These are phyloP conservation scores for Xylaria sp. DNA, from an alignment of 2,329 filamentous ascomycete genomes.

Conservation along the genomic window DNA sequence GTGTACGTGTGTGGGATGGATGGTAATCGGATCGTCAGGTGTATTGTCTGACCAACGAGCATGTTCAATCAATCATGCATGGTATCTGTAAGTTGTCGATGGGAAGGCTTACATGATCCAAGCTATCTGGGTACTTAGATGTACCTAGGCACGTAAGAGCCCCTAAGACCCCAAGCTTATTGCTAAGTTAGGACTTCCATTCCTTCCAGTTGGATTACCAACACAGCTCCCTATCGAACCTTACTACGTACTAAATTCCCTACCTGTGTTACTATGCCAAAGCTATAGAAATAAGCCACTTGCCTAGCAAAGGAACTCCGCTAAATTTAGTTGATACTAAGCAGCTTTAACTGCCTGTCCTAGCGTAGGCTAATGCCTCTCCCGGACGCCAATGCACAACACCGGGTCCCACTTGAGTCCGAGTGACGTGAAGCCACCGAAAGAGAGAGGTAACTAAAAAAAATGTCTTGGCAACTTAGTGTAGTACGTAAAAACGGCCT, in stretches of 20 bases:
- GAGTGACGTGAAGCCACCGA: background rate
- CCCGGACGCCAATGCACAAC: slow-evolving; percentile 5
- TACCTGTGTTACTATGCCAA: background rate
- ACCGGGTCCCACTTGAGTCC: background rate
- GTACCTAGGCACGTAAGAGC: background rate
- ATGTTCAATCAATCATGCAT: slow-evolving; percentile 15
- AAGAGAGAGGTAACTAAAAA: background rate
- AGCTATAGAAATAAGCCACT: slow-evolving; percentile 4
- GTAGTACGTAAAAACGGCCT: background rate
- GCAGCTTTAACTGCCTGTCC: background rate
- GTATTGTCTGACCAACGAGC: slow-evolving; percentile 8
- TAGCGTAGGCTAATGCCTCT: background rate
- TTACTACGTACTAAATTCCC: no score
- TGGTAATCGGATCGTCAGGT: slow-evolving; percentile 9
- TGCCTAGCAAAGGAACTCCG: background rate
- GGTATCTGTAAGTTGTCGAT: background rate
- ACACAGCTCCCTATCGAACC: background rate
- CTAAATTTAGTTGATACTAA: background rate
- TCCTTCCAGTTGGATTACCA: slow-evolving; percentile 9
- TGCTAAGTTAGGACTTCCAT: slow-evolving; percentile 14
- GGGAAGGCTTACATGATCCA: background rate
- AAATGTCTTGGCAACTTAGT: background rate
- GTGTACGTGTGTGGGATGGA: background rate
- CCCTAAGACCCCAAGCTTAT: slow-evolving; percentile 12
- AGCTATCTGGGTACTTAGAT: background rate